A percentile compares a stretch with the other conserved stretches of the same genome.
These are phyloP conservation scores for Solanum corneliomulleri DNA, from an alignment of 257 asterid genomes.

Conservation along the genomic window DNA sequence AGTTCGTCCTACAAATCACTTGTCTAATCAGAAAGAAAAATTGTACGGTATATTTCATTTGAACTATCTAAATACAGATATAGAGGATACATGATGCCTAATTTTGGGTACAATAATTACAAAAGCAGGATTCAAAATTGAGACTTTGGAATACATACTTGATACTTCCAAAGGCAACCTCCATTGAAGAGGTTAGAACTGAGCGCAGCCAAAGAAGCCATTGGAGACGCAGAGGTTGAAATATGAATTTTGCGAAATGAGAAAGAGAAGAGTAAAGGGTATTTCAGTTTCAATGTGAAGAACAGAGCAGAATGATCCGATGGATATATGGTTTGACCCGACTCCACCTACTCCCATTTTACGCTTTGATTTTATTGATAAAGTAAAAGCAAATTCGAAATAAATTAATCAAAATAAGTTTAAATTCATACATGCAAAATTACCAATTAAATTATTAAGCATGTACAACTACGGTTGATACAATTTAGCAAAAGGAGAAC, in stretches of 20 bases:
- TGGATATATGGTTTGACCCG: neutral
- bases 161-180: conserved; percentile 6
- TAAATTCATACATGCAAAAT: neutral
- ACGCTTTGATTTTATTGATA: neutral
- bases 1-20: conserved; percentile 25
- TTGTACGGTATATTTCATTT: neutral
- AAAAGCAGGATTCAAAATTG: neutral
- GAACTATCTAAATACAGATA: neutral
- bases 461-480: neutral
- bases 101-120: neutral
- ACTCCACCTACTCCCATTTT: neutral
- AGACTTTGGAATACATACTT: conserved; percentile 3
- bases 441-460: neutral
- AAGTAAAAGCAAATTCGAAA: neutral
- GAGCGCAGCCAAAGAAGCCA: conserved; percentile 20
- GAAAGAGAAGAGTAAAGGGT: neutral
- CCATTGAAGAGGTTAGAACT: conserved; percentile 11
- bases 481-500: too few relatives aligned
- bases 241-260: neutral
- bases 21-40: neutral
- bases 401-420: neutral
- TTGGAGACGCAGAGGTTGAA: neutral
- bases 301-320: neutral
- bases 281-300: neutral
- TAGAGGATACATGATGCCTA: neutral